Conservation (phyloP, 345 rosid genomes). For the Citrus sp. region DNA sequence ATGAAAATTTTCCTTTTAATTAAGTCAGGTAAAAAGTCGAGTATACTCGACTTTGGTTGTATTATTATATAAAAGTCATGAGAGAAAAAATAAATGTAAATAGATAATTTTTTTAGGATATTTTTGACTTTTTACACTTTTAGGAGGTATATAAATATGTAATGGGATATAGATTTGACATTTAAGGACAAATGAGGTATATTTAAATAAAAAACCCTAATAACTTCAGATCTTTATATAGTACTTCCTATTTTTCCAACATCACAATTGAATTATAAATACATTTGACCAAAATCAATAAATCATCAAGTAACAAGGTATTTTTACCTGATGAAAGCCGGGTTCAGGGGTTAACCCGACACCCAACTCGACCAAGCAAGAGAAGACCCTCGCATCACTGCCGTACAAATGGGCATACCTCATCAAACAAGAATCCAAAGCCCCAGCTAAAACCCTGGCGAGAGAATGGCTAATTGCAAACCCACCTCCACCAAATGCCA, state of each 20-base stretch:
- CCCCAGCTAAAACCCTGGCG: slow-evolving; percentile 54
- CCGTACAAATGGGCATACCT: slow-evolving; percentile 83
- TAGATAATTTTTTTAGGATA: too few species aligned
- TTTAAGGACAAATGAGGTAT: too few species aligned
- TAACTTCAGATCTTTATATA: not conserved
- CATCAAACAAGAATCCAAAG: slow-evolving; percentile 74
- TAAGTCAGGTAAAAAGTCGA: too few species aligned
- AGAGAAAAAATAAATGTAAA: too few species aligned
- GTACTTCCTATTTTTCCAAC: not conserved
- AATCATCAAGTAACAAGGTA: too few species aligned
- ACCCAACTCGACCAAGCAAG: slow-evolving; percentile 87
- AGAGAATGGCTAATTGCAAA: slow-evolving; percentile 72
- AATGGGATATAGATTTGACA: too few species aligned
- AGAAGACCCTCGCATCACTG: slow-evolving; percentile 76
- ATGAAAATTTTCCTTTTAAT: too few species aligned
- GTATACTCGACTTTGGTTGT: too few species aligned
- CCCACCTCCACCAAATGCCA: slow-evolving; percentile 97
- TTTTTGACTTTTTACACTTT: too few species aligned
- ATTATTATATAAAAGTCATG: too few species aligned
- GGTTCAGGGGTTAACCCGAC: slow-evolving; percentile 78
- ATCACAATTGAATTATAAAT: not conserved
- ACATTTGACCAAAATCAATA: not conserved
- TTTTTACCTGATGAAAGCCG: slow-evolving; percentile 90
- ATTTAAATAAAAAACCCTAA: not conserved
- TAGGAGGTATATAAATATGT: too few species aligned